Evolutionary conservation across 352 stramenopile species (phyloP).

Genomic region (Phytophthora citricola): DNA sequence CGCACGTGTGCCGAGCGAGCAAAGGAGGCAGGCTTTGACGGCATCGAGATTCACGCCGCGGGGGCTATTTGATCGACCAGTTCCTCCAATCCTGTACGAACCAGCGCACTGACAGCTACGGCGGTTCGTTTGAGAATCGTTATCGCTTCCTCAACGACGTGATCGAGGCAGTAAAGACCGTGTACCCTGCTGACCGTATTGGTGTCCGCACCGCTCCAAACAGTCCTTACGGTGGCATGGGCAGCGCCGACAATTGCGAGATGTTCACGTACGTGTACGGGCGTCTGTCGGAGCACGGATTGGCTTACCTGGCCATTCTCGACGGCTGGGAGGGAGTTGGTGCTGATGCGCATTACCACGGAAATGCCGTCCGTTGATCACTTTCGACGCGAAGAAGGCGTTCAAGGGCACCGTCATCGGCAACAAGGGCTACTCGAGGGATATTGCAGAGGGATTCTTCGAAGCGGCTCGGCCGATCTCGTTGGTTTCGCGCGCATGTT

Average conservation of each 20-base stretch:
- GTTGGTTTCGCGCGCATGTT: slow-evolving; percentile 49
- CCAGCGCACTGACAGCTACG: slow-evolving; percentile 78
- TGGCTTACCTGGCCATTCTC: slow-evolving; percentile 39
- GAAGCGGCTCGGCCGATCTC: slow-evolving; percentile 37
- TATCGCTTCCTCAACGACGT: slow-evolving; percentile 66
- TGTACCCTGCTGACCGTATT: slow-evolving; percentile 29
- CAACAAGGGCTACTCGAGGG: slow-evolving; percentile 43
- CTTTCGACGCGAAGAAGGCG: slow-evolving; percentile 36
- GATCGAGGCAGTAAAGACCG: slow-evolving; percentile 51
- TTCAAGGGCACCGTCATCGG: slow-evolving; percentile 40
- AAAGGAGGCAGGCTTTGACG: slow-evolving; percentile 72
- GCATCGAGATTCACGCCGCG: slow-evolving; percentile 59
- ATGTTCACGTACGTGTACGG: slow-evolving; percentile 46
- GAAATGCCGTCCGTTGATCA: slow-evolving; percentile 33
- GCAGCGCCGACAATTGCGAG: slow-evolving; percentile 33
- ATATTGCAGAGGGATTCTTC: slow-evolving; percentile 32
- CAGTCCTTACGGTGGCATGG: slow-evolving; percentile 37
- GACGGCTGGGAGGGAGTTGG: slow-evolving; percentile 37
- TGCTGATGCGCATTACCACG: slow-evolving; percentile 35
- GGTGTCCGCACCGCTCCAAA: slow-evolving; percentile 41
- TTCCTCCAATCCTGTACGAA: slow-evolving; percentile 60
- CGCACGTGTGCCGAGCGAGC: slow-evolving; percentile 52
- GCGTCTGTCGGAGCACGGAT: slow-evolving; percentile 21
- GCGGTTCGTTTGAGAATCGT: slow-evolving; percentile 81
- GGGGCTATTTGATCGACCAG: slow-evolving; percentile 90